A percentile compares a stretch with the other conserved stretches of the same genome.
Conservation (phyloP, 2,329 filamentous ascomycete genomes). For the Aspergillus sp. region DNA sequence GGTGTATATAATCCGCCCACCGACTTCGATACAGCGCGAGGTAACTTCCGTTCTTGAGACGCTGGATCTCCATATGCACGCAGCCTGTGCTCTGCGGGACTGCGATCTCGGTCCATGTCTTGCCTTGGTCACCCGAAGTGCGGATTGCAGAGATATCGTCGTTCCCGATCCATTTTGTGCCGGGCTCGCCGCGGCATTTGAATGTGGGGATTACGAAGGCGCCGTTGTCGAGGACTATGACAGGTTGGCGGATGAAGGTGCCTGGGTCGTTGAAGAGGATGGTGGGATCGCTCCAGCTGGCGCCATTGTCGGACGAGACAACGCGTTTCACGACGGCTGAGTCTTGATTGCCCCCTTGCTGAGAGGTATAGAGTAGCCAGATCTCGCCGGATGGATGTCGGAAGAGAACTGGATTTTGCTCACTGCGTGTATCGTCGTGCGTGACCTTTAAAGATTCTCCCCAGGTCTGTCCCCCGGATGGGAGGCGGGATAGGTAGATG, state of each 20-base stretch:
- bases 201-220: background rate
- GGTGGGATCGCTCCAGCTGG: background rate
- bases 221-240: background rate
- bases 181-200: constrained; percentile 1
- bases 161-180: constrained; percentile 6
- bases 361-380: constrained; percentile 1
- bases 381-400: background rate
- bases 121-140: background rate
- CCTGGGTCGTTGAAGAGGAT: background rate
- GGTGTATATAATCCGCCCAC: constrained; percentile 4
- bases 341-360: constrained; percentile 1
- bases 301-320: background rate
- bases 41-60: background rate
- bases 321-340: background rate
- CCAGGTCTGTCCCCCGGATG: background rate
- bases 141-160: constrained; percentile 1
- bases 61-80: constrained; percentile 9
- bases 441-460: background rate
- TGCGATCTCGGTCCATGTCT: background rate
- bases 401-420: constrained; percentile 3
- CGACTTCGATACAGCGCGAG: constrained; percentile 4
- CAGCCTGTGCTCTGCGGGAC: background rate
- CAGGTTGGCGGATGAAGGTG: constrained; percentile 5
- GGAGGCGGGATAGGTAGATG: background rate
- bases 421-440: constrained; percentile 3